Base-by-base conservation (phyloP, 495 filamentous ascomycete species). In the Penicillium subrubescens region DNA sequence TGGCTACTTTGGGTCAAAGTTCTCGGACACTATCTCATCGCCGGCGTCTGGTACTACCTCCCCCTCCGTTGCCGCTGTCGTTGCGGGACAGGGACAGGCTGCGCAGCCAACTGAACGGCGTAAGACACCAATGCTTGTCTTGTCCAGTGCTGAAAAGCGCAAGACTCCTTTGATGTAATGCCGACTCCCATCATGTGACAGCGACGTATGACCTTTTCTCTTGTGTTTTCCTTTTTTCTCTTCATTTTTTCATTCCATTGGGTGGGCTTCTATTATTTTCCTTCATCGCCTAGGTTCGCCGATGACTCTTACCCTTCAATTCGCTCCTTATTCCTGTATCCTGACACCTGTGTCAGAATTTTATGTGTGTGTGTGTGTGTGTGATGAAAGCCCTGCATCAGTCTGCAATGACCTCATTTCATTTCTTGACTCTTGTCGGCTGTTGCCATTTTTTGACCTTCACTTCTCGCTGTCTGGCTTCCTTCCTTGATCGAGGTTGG, bases 71-170 rank as follows among this genome's bases (percentile, higher is more conserved):
- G 80, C 80, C 70, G 72, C 79, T 66, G 76, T 82, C 66, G 80
- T 82, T 67, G 79, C 80, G 58, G 77, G 79, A 55, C 79, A 81
- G 71, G 79, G 77, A 65, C 77, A 75, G 61, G 73, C 66, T 64
- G 67, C 72, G 56, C 79, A 81, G 66, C 78, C 76, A 67, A 83
- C 84, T 44, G 88, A 88, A 54, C 85, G 89, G 73, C 90, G 91
- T 72, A 94, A 89, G 84, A 90, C 89, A 55, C 89, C 92, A 12
- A 89, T 92, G 84, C 86, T 97, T 74, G 90, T 97, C 63, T 84
- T 97, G 54, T 93, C 88, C 61, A 92, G 88, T 72, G 92, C 91
- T 61, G 93, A 96, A 80, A 97, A 97, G 87, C 90, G 93, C 73
- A 97, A 92, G 83, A 90, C 86, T 74, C 83, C 88, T 54, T 79